Conservation (phyloP, 495 filamentous ascomycete genomes). For the Xylaria flabelliformis region DNA sequence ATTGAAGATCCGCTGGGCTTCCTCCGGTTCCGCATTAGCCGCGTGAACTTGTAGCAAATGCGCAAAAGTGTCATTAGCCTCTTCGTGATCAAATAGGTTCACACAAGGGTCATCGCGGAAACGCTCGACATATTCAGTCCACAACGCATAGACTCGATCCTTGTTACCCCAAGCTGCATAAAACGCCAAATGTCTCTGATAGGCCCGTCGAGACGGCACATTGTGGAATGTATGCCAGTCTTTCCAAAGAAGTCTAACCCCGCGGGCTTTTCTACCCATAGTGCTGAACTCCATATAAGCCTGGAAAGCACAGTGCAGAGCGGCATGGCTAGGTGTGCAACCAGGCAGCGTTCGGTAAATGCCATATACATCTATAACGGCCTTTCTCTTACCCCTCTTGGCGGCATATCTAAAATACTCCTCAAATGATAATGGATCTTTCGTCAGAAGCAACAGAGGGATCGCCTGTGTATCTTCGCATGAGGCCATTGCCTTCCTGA, state of each 20-base stretch:
- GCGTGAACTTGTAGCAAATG: conserved; percentile 71
- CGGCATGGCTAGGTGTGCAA: conserved; percentile 34
- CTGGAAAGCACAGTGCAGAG: conserved; percentile 52
- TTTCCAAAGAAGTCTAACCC: conserved; percentile 58
- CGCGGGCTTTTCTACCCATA: conserved; percentile 37
- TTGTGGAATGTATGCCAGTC: conserved; percentile 58
- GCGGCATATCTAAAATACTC: conserved; percentile 34
- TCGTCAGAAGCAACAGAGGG: conserved; percentile 39
- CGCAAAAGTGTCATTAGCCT: conserved; percentile 46
- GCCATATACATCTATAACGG: conserved; percentile 42
- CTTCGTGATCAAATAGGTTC: conserved; percentile 26
- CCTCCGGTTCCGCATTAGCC: conserved; percentile 62
- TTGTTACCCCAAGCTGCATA: conserved; percentile 63
- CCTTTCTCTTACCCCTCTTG: conserved; percentile 26
- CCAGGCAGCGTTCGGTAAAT: conserved; percentile 46
- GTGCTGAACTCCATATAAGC: conserved; percentile 45
- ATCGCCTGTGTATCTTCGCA: conserved; percentile 32
- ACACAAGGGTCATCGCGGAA: conserved; percentile 43
- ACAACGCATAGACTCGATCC: conserved; percentile 57
- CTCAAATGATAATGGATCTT: conserved; percentile 40
- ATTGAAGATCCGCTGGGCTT: conserved; percentile 65
- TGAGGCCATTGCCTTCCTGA: conserved; percentile 36
- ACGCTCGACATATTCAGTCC: conserved; percentile 54
- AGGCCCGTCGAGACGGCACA: conserved; percentile 49
- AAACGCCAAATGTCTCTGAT: conserved; percentile 55